These are phyloP conservation scores for Stipa capillata DNA, from an alignment of 176 grass and related monocot genomes.

Conservation along the genomic window DNA sequence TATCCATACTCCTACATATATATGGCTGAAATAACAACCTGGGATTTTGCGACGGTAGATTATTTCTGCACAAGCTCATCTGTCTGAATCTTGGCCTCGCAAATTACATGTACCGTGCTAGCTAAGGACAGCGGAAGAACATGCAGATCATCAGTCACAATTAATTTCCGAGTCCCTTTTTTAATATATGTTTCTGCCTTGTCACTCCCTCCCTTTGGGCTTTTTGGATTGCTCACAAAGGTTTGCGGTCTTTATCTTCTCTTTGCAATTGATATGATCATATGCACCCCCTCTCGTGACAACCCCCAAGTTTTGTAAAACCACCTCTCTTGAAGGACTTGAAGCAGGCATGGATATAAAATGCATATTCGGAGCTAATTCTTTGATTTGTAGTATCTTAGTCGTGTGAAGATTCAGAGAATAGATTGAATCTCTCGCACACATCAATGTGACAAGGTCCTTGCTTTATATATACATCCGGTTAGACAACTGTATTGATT, in stretches of 20 bases:
- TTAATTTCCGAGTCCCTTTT: neutral
- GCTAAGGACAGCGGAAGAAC: neutral
- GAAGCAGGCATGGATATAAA: neutral
- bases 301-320: neutral
- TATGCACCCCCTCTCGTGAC: neutral
- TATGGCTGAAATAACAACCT: neutral
- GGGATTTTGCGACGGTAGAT: neutral
- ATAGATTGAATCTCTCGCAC: too few species aligned
- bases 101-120: neutral
- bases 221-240: neutral
- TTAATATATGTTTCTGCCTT: neutral
- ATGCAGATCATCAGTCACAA: neutral
- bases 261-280: neutral
- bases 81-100: neutral
- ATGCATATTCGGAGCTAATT: neutral
- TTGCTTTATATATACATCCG: too few species aligned
- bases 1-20: too few species aligned
- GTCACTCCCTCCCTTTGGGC: neutral
- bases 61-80: constrained; percentile 10
- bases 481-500: too few species aligned
- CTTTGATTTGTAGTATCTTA: neutral
- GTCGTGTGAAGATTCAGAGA: too few species aligned
- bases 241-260: neutral
- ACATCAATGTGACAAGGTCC: too few species aligned
- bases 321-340: neutral